Evolutionary conservation across 805 yeast species (phyloP).

Genomic region (Geotrichum ghanense): DNA sequence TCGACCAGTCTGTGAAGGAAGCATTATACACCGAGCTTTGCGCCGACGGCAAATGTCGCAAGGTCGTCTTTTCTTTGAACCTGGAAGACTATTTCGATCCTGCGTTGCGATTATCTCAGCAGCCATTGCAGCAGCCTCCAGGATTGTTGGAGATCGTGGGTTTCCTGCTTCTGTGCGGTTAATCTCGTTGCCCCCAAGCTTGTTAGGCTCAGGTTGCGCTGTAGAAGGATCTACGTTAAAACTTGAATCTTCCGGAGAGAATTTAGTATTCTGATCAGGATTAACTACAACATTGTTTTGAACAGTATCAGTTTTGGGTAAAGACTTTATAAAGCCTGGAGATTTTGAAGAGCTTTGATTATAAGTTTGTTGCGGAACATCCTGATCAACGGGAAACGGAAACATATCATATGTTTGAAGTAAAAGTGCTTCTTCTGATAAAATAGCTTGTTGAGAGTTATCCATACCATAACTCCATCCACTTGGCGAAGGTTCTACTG

Average conservation of each 20-base stretch:
- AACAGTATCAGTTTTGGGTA: too few relatives aligned
- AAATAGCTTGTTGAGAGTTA: background rate
- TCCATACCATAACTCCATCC: background rate
- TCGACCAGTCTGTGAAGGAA: slow-evolving; percentile 30
- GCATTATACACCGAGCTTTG: slow-evolving; percentile 70
- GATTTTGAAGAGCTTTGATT: too few relatives aligned
- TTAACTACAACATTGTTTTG: too few relatives aligned
- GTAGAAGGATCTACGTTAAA: too few relatives aligned
- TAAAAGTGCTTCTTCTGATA: background rate
- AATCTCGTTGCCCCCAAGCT: too few relatives aligned
- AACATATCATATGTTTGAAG: background rate
- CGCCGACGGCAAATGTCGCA: slow-evolving; percentile 81
- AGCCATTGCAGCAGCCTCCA: slow-evolving; percentile 59
- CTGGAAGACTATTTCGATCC: slow-evolving; percentile 32
- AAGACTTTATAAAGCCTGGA: too few relatives aligned
- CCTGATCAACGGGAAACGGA: background rate
- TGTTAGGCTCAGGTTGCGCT: too few relatives aligned
- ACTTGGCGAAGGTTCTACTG: background rate
- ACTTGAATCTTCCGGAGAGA: too few relatives aligned
- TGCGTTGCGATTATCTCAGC: slow-evolving; percentile 82
- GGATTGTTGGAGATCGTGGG: background rate
- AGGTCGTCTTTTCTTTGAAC: slow-evolving; percentile 31
- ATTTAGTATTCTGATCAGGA: too few relatives aligned
- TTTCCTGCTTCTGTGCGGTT: background rate
- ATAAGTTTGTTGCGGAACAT: background rate